Conservation (phyloP, 148 eudicot species). For the Fagopyrum esculentum region DNA sequence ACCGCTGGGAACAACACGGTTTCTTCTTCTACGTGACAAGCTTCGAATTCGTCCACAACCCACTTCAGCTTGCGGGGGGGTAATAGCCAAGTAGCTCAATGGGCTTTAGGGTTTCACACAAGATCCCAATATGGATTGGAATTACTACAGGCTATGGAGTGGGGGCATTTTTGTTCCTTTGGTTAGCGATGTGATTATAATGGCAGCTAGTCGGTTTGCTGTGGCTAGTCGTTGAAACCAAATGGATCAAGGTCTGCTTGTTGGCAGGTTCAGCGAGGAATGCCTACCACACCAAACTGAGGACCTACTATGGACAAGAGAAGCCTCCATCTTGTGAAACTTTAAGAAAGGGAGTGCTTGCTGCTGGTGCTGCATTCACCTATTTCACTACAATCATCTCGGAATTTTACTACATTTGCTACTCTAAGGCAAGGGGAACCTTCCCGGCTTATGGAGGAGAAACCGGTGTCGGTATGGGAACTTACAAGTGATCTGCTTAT, state of each 20-base stretch:
- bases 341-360: slow-evolving; percentile 83
- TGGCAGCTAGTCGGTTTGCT: slow-evolving; percentile 74
- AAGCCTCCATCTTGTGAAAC: slow-evolving; percentile 62
- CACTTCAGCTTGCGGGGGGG: no score
- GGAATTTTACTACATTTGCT: slow-evolving; percentile 54
- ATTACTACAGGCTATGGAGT: slow-evolving; percentile 68
- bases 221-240: slow-evolving; percentile 67
- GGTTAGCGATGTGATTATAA: slow-evolving; percentile 54
- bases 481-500: slow-evolving; percentile 28
- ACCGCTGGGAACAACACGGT: no score
- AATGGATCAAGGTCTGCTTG: slow-evolving; percentile 78
- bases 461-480: slow-evolving; percentile 36
- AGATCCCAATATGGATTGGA: slow-evolving; percentile 38
- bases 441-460: slow-evolving; percentile 43
- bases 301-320: slow-evolving; percentile 28
- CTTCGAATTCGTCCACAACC: no score
- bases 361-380: slow-evolving; percentile 82
- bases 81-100: no score
- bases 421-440: slow-evolving; percentile 45
- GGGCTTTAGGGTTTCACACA: background rate
- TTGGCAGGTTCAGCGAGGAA: slow-evolving; percentile 77
- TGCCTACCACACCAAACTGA: slow-evolving; percentile 62
- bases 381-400: slow-evolving; percentile 64
- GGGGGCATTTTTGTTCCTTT: slow-evolving; percentile 78
- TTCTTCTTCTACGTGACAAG: no score